Percentiles rank a stretch among this genome's conserved stretches.
Conservation (phyloP, 768 basidiomycete genomes). For the Exidia glandulosa region DNA sequence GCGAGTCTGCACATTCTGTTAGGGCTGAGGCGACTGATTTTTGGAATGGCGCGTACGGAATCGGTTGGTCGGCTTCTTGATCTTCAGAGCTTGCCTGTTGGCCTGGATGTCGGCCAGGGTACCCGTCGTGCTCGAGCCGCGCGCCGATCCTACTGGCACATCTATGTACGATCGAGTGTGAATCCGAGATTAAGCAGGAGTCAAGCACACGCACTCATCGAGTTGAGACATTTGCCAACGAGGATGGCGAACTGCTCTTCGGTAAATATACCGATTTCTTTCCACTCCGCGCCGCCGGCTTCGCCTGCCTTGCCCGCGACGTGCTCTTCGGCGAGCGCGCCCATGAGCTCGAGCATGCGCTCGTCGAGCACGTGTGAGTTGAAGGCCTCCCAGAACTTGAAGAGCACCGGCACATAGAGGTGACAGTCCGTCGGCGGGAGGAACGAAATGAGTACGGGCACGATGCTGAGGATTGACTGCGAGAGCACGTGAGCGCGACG, state of each 20-base stretch:
- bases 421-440: constrained; percentile 56
- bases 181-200: neutral
- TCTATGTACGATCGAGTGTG: constrained; percentile 24
- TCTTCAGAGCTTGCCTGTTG: constrained; percentile 43
- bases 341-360: constrained; percentile 59
- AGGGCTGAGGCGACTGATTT: constrained; percentile 4
- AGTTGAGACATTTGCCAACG: constrained; percentile 69
- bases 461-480: constrained; percentile 57
- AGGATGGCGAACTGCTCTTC: constrained; percentile 75
- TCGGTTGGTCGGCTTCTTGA: constrained; percentile 61
- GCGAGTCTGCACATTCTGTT: constrained; percentile 38
- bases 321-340: constrained; percentile 61
- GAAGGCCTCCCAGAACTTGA: constrained; percentile 70
- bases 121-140: constrained; percentile 53
- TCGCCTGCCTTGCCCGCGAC: constrained; percentile 44
- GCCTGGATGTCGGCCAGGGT: constrained; percentile 56
- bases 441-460: constrained; percentile 69
- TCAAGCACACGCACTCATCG: constrained; percentile 52
- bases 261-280: constrained; percentile 84
- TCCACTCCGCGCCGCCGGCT: constrained; percentile 51
- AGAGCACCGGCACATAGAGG: constrained; percentile 59
- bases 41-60: constrained; percentile 33
- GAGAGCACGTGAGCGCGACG: constrained; percentile 1
- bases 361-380: constrained; percentile 68
- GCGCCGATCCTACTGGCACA: constrained; percentile 60